Base-by-base conservation (phyloP, 345 rosid species). In the Populus pruinosa region DNA sequence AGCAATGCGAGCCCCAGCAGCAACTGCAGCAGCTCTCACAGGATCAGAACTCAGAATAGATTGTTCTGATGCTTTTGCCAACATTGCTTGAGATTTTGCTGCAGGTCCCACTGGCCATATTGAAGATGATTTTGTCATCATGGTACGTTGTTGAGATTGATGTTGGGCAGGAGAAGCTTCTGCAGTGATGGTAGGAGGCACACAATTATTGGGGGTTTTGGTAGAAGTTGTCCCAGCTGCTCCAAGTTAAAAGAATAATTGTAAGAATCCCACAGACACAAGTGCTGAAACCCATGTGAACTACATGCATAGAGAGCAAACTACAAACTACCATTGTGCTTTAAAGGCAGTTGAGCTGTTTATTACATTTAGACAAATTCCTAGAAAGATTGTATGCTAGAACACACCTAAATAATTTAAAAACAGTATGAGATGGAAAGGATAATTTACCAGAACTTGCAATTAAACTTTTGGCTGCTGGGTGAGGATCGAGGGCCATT, bases 1-100 rank as follows among this genome's bases (percentile, higher is more conserved):
- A 73, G 86, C 91, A 80, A 90, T 88, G 50, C 93, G 92, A 31
- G 93, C 94, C 38, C 97, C 98, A 18, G 94, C 91, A 80, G 93
- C 92, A 62, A 83, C 91, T 66, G 97, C 92, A 79, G 91, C 87
- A 74, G 98, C 98, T 81, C 89, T 88, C 79, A 88, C 87, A 39
- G 88, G 87, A 77, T 88, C 92, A 10, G 86, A 78, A 73, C 83
- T 80, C 67, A 80, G 78, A 76, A 75, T 81, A 68, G 91, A 73
- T 80, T 83, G 88, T 13, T 70, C 61, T 36, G 76, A 72, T 27
- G 85, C 36, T 69, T 79, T 89, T 76, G 86, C 90, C 36, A 77
- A 67, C 62, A 82, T 35, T 43, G 79, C 70, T 80, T 85, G 91
- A 74, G 90, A 74, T 82, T 89, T 92, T 29, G 66, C 56, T 61